Evolutionary conservation across 345 rosid genomes (phyloP).

Genomic region (Viola odorata): DNA sequence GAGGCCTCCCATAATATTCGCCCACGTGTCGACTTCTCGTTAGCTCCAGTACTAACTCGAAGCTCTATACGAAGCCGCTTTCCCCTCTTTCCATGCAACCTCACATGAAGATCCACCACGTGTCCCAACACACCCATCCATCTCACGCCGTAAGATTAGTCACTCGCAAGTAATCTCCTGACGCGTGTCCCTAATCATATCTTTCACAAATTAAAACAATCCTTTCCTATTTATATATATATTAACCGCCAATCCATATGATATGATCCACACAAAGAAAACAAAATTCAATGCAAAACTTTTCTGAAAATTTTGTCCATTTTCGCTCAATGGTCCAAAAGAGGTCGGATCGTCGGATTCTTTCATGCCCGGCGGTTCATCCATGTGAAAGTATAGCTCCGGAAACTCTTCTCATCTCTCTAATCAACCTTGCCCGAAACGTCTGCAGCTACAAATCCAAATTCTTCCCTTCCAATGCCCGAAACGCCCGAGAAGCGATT

Average conservation of each 20-base stretch:
- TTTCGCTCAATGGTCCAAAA: slow-evolving; percentile 32
- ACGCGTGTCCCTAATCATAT: slow-evolving; percentile 16
- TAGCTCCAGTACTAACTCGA: neutral
- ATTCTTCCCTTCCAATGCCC: slow-evolving; percentile 38
- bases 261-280: slow-evolving; percentile 6
- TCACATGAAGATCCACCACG: slow-evolving; percentile 2
- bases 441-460: slow-evolving; percentile 39
- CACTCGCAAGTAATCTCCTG: neutral
- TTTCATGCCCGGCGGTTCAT: slow-evolving; percentile 54
- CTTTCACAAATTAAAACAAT: neutral
- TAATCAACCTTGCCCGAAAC: slow-evolving; percentile 34
- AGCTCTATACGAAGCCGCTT: slow-evolving; percentile 24
- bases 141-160: neutral
- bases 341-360: slow-evolving; percentile 50
- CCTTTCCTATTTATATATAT: neutral
- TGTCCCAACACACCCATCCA: neutral
- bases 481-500: slow-evolving; percentile 39
- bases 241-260: neutral
- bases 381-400: slow-evolving; percentile 46
- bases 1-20: slow-evolving; percentile 5
- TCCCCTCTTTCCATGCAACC: neutral
- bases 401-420: slow-evolving; percentile 44
- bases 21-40: slow-evolving; percentile 27
- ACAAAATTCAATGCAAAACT: slow-evolving; percentile 11
- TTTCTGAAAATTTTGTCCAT: neutral